phyloP scores from a whole-genome alignment of 805 yeast genomes.

The Nakazawaea laoshanensis region DNA sequence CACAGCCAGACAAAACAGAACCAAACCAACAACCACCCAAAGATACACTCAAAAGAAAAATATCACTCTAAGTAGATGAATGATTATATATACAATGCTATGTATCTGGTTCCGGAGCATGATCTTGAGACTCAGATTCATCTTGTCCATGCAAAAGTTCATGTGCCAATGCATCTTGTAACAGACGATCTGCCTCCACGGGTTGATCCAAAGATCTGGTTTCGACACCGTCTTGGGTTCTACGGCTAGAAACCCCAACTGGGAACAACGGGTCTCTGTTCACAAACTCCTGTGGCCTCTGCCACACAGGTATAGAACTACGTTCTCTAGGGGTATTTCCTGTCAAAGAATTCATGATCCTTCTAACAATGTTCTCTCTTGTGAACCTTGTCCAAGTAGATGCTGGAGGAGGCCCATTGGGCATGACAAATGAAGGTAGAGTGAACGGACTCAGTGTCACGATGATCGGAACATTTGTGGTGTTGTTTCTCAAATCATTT shows the following conservation, averaged over 20 bases:
- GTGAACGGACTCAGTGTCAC: constrained; percentile 11
- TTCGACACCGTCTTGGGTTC: constrained; percentile 36
- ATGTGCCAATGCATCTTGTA: constrained; percentile 5
- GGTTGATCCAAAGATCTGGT: constrained; percentile 16
- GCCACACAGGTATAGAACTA: not conserved
- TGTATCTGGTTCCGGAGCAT: too few relatives aligned
- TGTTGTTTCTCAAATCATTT: constrained; percentile 11
- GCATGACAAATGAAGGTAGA: not conserved
- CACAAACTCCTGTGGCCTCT: constrained; percentile 2
- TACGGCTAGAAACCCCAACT: constrained; percentile 38
- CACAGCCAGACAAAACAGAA: not conserved
- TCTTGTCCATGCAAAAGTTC: too few relatives aligned
- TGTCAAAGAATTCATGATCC: constrained; percentile 9
- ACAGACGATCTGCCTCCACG: constrained; percentile 1
- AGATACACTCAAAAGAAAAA: too few relatives aligned
- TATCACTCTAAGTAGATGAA: too few relatives aligned
- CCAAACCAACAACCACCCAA: not conserved
- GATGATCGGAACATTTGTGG: constrained; percentile 10
- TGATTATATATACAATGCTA: too few relatives aligned
- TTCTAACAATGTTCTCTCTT: constrained; percentile 9
- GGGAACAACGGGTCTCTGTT: constrained; percentile 26
- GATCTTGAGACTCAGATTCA: too few relatives aligned
- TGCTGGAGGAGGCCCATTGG: not conserved
- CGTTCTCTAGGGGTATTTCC: not conserved
- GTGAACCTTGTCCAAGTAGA: not conserved